Evolutionary conservation across 768 basidiomycete species (phyloP), one percentile per base, ranked within the genome.

Genomic region (Russula griseocarnosa): DNA sequence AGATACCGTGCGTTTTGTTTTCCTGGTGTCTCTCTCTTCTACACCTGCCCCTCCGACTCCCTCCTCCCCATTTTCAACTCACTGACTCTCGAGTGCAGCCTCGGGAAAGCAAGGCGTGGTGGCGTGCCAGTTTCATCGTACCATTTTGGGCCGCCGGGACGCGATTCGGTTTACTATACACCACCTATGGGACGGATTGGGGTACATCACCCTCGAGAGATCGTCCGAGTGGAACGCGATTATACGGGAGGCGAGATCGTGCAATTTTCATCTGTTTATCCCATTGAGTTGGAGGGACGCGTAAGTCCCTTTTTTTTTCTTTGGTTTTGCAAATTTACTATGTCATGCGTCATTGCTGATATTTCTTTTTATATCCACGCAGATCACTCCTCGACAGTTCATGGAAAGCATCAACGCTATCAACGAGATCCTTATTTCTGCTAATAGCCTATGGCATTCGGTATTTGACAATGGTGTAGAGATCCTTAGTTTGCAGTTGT

Each of bases 301-400:
- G 94, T 96, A 70, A 71, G 90, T 78, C n/a, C 24, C 10, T n/a
- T 13, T 18, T 6, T 6, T 40, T 40, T 40, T 1, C 6, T 16
- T 16, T 40, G 3, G 1, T 16, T 40, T 16, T 40, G 38, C 4
- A 38, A 38, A 14, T 46, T 46, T 46, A 5, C 28, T 5, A n/a
- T 10, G 9, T 18, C 26, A 5, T 32, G 36, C 7, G 22, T 42
- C 26, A 26, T 32, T 32, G 30, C 5, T 28, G 20, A n/a, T 36
- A 20, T 28, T 2, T 28, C 28, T 28, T 28, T 28, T 2, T 28
- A 34, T 22, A 10, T 13, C 7, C 18, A 28, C 24, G 13, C 71
- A 97, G 94, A 85, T 99, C 71, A 90, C 91, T 11, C 92, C 95
- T 26, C 91, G 89, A 3, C 86, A 93, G 70, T 98, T 95, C 73